Conservation (phyloP, 2,329 filamentous ascomycete genomes). For the Pseudogymnoascus sp. region DNA sequence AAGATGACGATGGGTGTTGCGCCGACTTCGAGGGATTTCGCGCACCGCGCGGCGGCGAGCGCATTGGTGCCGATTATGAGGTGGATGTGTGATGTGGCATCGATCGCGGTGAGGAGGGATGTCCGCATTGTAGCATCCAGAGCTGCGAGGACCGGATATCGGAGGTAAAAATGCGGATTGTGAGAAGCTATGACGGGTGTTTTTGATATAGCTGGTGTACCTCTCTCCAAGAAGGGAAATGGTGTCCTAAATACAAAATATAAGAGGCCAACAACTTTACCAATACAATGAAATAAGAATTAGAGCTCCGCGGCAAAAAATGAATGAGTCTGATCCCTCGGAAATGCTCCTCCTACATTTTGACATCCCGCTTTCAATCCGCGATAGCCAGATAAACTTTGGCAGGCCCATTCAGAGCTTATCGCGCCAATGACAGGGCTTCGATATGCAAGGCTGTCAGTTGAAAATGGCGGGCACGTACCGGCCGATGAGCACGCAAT, state of each 20-base stretch:
- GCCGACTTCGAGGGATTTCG: slow-evolving; percentile 71
- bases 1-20: slow-evolving; percentile 73
- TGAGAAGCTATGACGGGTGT: neutral
- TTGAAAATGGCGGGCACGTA: neutral
- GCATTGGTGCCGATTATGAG: slow-evolving; percentile 80
- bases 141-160: neutral
- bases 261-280: neutral
- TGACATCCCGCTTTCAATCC: neutral
- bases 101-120: slow-evolving; percentile 62
- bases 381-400: neutral
- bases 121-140: slow-evolving; percentile 10
- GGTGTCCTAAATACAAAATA: neutral
- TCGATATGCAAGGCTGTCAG: neutral
- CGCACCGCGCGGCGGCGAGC: slow-evolving; percentile 75
- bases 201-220: neutral
- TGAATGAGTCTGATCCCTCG: neutral
- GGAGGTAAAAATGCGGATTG: neutral
- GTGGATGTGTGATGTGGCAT: slow-evolving; percentile 65
- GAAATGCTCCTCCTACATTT: neutral
- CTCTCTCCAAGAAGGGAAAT: neutral
- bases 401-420: neutral
- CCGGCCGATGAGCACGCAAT: neutral
- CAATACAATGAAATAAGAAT: neutral
- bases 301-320: neutral
- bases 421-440: neutral